Base-by-base conservation (phyloP, 345 rosid species). In the Pistacia vera region DNA sequence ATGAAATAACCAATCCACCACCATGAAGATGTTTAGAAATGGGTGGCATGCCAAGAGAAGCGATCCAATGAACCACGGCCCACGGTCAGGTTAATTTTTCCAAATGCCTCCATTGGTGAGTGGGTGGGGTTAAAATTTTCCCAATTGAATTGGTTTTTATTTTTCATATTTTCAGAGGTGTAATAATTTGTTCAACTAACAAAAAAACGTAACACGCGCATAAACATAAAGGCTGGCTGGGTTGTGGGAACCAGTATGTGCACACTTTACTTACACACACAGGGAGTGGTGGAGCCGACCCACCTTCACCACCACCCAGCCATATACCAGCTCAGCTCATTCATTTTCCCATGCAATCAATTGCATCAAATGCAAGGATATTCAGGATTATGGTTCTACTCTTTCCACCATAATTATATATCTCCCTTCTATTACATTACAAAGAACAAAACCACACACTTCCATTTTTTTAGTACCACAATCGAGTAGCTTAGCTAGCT, bases 161-260 rank as follows among this genome's bases (percentile, higher is more conserved):
- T 10, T 17, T 69, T 6, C 18, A 18, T 11, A 11, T 11, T 44
- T 46, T 70, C 73, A 33, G 49, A 61, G 5, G 13, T 22, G 63
- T 70, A 70, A 70, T 70, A 70, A 70, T 70, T 70, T 35, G 73
- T 55, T 55, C 63, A 69, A 54, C 62, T 10, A 69, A 54, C 22
- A 54, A 22, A 3, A 9, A 52, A 25, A 30, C 11, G 0, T 35
- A 52, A 69, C 61, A 69, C 28, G 72, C 59, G 62, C 62, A 58
- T 20, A 3, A 11, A 58, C 62, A 58, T 58, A 58, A 58, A 58
- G 62, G n/a, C 72, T 68, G 44, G 65, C 6, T 30, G 71, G 18
- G 18, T 4, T 16, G 72, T 51, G 72, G 41, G 58, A 51, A 68
- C 72, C 72, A 69, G 61, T 35, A 35, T n/a, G 17, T 46, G 65